Evolutionary conservation across 2,329 filamentous ascomycete species (phyloP).

Genomic region (Phialophora chinensis): DNA sequence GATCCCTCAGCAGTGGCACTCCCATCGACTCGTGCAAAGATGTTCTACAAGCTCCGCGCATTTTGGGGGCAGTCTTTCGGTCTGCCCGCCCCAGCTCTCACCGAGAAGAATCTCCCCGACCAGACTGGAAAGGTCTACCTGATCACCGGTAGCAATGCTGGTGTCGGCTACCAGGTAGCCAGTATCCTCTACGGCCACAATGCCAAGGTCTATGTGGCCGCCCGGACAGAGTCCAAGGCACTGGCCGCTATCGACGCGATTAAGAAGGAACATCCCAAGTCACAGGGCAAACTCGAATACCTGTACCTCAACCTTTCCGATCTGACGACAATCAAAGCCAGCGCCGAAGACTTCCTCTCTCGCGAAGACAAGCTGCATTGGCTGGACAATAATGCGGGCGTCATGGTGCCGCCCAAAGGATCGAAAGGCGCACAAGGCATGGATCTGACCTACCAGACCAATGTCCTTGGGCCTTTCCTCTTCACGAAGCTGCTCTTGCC

Average conservation of each 20-base stretch:
- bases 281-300: constrained; percentile 46
- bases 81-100: constrained; percentile 27
- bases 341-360: constrained; percentile 32
- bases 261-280: constrained; percentile 41
- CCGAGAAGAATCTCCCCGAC: constrained; percentile 36
- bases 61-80: constrained; percentile 27
- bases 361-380: constrained; percentile 45
- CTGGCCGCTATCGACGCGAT: constrained; percentile 50
- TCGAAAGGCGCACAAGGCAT: constrained; percentile 46
- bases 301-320: constrained; percentile 44
- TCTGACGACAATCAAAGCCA: constrained; percentile 40
- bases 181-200: constrained; percentile 51
- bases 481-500: constrained; percentile 49
- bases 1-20: background rate
- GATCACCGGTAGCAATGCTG: constrained; percentile 48
- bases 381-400: constrained; percentile 44
- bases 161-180: constrained; percentile 50
- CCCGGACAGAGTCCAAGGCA: constrained; percentile 50
- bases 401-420: constrained; percentile 47
- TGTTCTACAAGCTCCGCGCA: constrained; percentile 24
- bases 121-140: constrained; percentile 42
- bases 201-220: constrained; percentile 54
- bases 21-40: constrained; percentile 3
- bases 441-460: constrained; percentile 49
- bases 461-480: constrained; percentile 48